Evolutionary conservation across 495 filamentous ascomycete species (phyloP).

Genomic region (Hypoxylon fragiforme): DNA sequence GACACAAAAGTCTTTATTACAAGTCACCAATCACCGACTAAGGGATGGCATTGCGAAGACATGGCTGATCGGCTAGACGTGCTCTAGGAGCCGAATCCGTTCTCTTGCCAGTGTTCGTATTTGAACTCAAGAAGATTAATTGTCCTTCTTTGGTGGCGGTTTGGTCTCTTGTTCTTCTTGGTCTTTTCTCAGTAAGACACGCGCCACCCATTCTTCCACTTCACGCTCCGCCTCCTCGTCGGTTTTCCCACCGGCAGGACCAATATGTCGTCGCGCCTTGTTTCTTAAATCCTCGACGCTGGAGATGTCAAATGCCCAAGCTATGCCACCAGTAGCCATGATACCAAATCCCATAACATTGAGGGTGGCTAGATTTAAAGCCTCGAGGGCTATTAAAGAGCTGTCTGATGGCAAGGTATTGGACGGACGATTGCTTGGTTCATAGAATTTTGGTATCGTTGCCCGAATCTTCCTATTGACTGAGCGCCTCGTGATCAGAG

Average conservation of each 20-base stretch:
- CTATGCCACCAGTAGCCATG: constrained; percentile 65
- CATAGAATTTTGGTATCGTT: constrained; percentile 67
- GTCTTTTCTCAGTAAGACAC: constrained; percentile 58
- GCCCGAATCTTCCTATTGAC: constrained; percentile 56
- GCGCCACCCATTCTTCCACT: constrained; percentile 72
- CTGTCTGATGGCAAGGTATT: constrained; percentile 32
- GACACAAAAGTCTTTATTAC: constrained; percentile 3
- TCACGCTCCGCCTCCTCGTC: constrained; percentile 66
- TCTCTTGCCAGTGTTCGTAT: constrained; percentile 4
- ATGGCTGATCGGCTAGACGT: too few species aligned
- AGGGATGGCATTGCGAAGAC: not conserved
- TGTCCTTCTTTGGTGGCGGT: constrained; percentile 6
- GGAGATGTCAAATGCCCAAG: constrained; percentile 74
- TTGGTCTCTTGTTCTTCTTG: constrained; percentile 14
- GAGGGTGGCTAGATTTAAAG: constrained; percentile 79
- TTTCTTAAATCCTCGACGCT: constrained; percentile 67
- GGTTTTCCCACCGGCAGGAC: constrained; percentile 46
- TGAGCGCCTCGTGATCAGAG: constrained; percentile 70
- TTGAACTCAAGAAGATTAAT: constrained; percentile 4
- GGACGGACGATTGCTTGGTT: constrained; percentile 54
- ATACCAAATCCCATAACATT: constrained; percentile 73
- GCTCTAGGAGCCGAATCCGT: not conserved
- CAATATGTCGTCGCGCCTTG: constrained; percentile 52
- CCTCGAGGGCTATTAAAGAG: constrained; percentile 69
- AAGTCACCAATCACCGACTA: constrained; percentile 2